A percentile compares a stretch with the other conserved stretches of the same genome.
Conservation (phyloP, 2,329 filamentous ascomycete species). For the Lachnellula cervina region DNA sequence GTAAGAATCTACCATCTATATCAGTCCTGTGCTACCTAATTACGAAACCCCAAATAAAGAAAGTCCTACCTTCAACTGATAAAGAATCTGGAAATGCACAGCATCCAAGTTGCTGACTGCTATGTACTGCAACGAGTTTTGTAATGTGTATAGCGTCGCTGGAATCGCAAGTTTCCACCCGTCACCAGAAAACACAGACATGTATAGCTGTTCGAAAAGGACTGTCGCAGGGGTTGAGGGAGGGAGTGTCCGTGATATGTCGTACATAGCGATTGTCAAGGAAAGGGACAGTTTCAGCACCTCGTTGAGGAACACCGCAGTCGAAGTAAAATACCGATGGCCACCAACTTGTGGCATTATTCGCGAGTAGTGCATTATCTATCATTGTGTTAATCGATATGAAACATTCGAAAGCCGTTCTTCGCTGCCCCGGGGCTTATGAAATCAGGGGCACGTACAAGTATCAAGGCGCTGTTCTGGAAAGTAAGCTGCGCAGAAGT, state of each 20-base stretch:
- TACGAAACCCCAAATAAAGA: background rate
- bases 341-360: slow-evolving; percentile 82
- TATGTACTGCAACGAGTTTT: slow-evolving; percentile 91
- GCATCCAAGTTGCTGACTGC: slow-evolving; percentile 88
- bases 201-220: slow-evolving; percentile 74
- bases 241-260: slow-evolving; percentile 72
- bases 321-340: slow-evolving; percentile 88
- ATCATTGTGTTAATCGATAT: slow-evolving; percentile 16
- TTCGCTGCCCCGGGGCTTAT: slow-evolving; percentile 2
- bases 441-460: slow-evolving; percentile 43
- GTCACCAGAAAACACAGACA: slow-evolving; percentile 79
- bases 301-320: slow-evolving; percentile 90
- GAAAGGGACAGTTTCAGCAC: slow-evolving; percentile 85
- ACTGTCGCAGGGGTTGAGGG: slow-evolving; percentile 75
- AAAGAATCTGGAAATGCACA: slow-evolving; percentile 88
- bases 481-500: slow-evolving; percentile 60
- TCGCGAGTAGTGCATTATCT: slow-evolving; percentile 93
- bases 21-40: slow-evolving; percentile 11
- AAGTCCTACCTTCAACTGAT: slow-evolving; percentile 74
- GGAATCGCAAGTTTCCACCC: slow-evolving; percentile 94
- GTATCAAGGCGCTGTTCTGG: slow-evolving; percentile 73
- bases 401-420: background rate
- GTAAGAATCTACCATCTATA: slow-evolving; percentile 61
- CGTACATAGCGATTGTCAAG: slow-evolving; percentile 80
- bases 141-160: slow-evolving; percentile 80